Evolutionary conservation across 805 yeast species (phyloP), one percentile per base, ranked within the genome.

Genomic region (Saturnispora saitoi): DNA sequence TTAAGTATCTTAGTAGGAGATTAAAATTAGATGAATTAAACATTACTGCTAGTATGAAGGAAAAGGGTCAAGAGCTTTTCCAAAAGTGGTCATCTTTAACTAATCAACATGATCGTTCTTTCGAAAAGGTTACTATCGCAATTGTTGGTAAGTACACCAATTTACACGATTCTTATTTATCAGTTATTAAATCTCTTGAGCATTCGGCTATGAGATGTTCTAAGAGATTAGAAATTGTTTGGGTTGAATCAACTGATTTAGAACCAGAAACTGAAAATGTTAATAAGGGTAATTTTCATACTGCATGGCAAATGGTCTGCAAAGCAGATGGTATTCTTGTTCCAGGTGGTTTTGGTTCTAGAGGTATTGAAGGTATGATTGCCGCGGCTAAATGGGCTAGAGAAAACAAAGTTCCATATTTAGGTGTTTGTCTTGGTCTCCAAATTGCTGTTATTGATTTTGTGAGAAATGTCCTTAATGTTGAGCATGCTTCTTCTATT

Each of bases 351-450:
- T 93, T 93, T 63, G 99, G 99, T 51, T 70, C 80, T 44, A 83
- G 99, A 68, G 99, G 99, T 70, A 87, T 88, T 51, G 98, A 93
- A 70, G 99, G 99, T 59, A 93, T 93, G 99, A 75, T 93, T 64
- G 72, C 86, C 34, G 99, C 98, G 51, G 95, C 97, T 48, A 84
- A 86, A 68, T 93, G 95, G 84, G 99, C 99, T n/a, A 83, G 99
- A 71, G 95, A 85, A 68, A 88, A 88, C 71, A 78, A 83, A 61
- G 78, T 88, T 51, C 99, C 99, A 45, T 93, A 83, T 69, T 75
- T 93, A 62, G 99, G 99, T 66, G 95, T 93, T 54, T 93, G 99
- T 71, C 77, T 93, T 50, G 99, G 99, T 53, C 80, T 93, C 71
- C 99, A 93, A 73, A 79, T 93, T 62, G 99, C 98, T 4, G 95